Conservation (phyloP, 306 rosid genomes). For the Ceratonia siliqua region DNA sequence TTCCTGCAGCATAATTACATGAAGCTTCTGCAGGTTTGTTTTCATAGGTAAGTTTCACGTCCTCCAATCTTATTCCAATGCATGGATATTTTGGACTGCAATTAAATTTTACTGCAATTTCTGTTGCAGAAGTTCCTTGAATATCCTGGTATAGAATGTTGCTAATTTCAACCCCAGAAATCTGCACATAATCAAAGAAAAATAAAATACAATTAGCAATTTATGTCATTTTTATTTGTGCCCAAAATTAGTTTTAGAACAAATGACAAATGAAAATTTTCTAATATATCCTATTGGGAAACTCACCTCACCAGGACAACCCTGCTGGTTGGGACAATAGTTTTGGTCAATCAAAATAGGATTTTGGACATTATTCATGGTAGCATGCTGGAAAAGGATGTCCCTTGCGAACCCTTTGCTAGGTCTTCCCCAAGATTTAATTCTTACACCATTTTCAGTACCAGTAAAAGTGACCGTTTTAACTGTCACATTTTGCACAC, state of each 20-base stretch:
- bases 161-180: slow-evolving; percentile 48
- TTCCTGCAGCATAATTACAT: slow-evolving; percentile 39
- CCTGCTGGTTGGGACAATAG: slow-evolving; percentile 44
- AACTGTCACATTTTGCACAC: slow-evolving; percentile 62
- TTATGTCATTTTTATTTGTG: too few species aligned
- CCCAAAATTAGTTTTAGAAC: too few species aligned
- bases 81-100: slow-evolving; percentile 54
- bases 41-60: slow-evolving; percentile 43
- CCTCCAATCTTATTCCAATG: slow-evolving; percentile 40
- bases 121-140: slow-evolving; percentile 47
- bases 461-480: slow-evolving; percentile 37
- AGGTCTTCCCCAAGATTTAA: slow-evolving; percentile 61
- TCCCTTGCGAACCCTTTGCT: slow-evolving; percentile 52
- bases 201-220: not conserved
- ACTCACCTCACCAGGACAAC: slow-evolving; percentile 49
- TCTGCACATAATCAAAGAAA: slow-evolving; percentile 12
- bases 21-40: slow-evolving; percentile 38
- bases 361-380: slow-evolving; percentile 47
- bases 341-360: slow-evolving; percentile 59
- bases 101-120: slow-evolving; percentile 44
- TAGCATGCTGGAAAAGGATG: slow-evolving; percentile 42
- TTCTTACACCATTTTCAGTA: slow-evolving; percentile 53
- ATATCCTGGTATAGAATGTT: slow-evolving; percentile 42
- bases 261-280: not conserved
- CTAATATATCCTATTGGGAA: not conserved